Evolutionary conservation across 2,329 filamentous ascomycete genomes (phyloP).

Genomic region (Dothideomycetidae sp.): DNA sequence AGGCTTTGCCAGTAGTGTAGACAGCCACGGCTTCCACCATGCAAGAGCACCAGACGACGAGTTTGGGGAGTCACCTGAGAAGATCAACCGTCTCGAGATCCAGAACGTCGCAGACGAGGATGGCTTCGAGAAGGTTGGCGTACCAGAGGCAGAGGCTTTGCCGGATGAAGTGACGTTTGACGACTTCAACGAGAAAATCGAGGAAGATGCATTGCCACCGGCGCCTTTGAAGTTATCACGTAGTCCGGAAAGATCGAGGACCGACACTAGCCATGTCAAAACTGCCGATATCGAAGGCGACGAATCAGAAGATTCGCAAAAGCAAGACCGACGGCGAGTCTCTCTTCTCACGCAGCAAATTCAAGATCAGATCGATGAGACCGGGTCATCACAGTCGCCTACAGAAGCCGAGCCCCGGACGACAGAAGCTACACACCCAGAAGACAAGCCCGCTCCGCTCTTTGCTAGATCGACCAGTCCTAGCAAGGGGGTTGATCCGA

Average conservation of each 20-base stretch:
- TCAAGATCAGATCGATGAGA: conserved; percentile 15
- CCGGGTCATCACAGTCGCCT: conserved; percentile 16
- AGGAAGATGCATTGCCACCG: conserved; percentile 15
- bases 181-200: conserved; percentile 46
- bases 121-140: conserved; percentile 77
- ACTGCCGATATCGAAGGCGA: neutral
- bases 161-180: conserved; percentile 52
- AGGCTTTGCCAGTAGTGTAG: conserved; percentile 37
- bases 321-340: conserved; percentile 20
- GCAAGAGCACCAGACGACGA: conserved; percentile 30
- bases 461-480: conserved; percentile 34
- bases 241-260: conserved; percentile 1
- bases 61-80: conserved; percentile 43
- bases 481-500: conserved; percentile 8
- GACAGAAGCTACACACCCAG: conserved; percentile 30
- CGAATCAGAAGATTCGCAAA: conserved; percentile 3
- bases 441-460: conserved; percentile 55
- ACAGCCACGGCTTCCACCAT: conserved; percentile 38
- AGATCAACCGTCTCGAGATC: conserved; percentile 57
- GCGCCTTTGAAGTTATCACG: conserved; percentile 5
- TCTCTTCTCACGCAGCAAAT: conserved; percentile 31
- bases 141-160: conserved; percentile 49
- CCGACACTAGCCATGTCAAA: neutral
- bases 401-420: neutral
- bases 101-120: conserved; percentile 78